A percentile compares a stretch with the other conserved stretches of the same genome.
phyloP scores from a whole-genome alignment of 805 yeast genomes.

The Barnettozyma sucrosica region DNA sequence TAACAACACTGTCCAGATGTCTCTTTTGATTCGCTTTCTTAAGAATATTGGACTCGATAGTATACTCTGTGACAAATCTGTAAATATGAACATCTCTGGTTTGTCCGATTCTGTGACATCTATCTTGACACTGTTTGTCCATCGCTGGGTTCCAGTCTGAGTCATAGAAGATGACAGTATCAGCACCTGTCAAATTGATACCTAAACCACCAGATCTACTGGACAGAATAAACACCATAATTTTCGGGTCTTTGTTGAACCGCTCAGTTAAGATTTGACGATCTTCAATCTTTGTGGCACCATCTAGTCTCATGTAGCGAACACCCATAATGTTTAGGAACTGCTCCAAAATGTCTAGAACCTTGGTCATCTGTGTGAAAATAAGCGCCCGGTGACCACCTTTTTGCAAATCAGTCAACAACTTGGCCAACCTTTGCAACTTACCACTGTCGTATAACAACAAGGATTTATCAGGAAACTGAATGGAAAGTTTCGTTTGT shows the following conservation, averaged over 20 bases:
- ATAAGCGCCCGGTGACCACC: conserved; percentile 92
- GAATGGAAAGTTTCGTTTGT: conserved; percentile 83
- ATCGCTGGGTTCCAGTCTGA: conserved; percentile 99
- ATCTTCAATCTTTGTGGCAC: conserved; percentile 95
- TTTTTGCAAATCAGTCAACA: conserved; percentile 71
- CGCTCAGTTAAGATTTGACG: conserved; percentile 91
- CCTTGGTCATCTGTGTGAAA: conserved; percentile 98
- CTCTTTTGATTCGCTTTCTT: conserved; percentile 92
- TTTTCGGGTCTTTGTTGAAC: conserved; percentile 78
- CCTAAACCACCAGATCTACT: conserved; percentile 99
- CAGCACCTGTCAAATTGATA: conserved; percentile 96
- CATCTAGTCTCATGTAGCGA: conserved; percentile 91
- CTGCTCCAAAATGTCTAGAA: conserved; percentile 86
- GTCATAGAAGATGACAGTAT: conserved; percentile 95
- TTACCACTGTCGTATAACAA: conserved; percentile 97
- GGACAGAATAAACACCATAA: conserved; percentile 87
- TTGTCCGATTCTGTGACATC: conserved; percentile 98
- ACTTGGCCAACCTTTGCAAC: conserved; percentile 72
- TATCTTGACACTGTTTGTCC: conserved; percentile 98
- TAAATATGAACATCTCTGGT: conserved; percentile 96
- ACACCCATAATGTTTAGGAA: conserved; percentile 93
- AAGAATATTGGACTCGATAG: conserved; percentile 92
- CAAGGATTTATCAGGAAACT: conserved; percentile 91
- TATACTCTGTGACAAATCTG: conserved; percentile 90
- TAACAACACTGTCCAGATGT: conserved; percentile 88